Conservation (phyloP, 2,329 filamentous ascomycete genomes). For the Elsinoe batatas region DNA sequence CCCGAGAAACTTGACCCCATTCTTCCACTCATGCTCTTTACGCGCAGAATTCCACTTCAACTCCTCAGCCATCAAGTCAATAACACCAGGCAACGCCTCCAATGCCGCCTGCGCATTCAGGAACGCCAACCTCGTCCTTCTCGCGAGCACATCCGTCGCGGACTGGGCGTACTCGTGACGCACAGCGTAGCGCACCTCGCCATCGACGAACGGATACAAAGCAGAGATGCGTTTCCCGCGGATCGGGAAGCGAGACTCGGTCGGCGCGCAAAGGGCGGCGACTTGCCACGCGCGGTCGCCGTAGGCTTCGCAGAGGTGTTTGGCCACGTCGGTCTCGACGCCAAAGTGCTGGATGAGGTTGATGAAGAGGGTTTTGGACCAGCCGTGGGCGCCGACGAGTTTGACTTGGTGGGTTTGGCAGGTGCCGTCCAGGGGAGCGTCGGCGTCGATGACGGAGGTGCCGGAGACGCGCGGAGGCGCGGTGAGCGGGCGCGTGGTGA, state of each 20-base stretch:
- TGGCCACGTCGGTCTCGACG: slow-evolving; percentile 82
- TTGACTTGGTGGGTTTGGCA: slow-evolving; percentile 80
- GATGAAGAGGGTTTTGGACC: slow-evolving; percentile 86
- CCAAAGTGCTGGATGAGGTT: slow-evolving; percentile 90
- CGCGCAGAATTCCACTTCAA: slow-evolving; percentile 64
- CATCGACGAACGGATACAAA: slow-evolving; percentile 84
- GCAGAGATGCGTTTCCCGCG: slow-evolving; percentile 68
- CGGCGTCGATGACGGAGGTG: slow-evolving; percentile 60
- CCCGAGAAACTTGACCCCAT: slow-evolving; percentile 49
- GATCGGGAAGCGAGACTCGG: slow-evolving; percentile 70
- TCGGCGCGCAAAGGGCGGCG: slow-evolving; percentile 66
- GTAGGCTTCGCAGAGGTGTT: slow-evolving; percentile 78
- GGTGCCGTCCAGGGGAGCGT: slow-evolving; percentile 57
- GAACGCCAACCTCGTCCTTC: slow-evolving; percentile 77
- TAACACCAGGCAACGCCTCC: slow-evolving; percentile 72
- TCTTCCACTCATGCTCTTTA: slow-evolving; percentile 72
- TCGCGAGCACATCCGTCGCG: slow-evolving; percentile 76
- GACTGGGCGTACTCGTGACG: slow-evolving; percentile 87
- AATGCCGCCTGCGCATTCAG: slow-evolving; percentile 84
- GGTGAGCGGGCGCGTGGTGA: slow-evolving; percentile 48
- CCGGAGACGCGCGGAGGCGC: slow-evolving; percentile 56
- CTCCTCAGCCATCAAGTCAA: slow-evolving; percentile 83
- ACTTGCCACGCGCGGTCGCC: slow-evolving; percentile 90
- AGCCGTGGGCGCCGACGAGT: slow-evolving; percentile 75
- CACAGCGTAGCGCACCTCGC: slow-evolving; percentile 81